Evolutionary conservation across 768 basidiomycete genomes (phyloP), one percentile per base, ranked within the genome.

Genomic region (Leccinum ochraceum): DNA sequence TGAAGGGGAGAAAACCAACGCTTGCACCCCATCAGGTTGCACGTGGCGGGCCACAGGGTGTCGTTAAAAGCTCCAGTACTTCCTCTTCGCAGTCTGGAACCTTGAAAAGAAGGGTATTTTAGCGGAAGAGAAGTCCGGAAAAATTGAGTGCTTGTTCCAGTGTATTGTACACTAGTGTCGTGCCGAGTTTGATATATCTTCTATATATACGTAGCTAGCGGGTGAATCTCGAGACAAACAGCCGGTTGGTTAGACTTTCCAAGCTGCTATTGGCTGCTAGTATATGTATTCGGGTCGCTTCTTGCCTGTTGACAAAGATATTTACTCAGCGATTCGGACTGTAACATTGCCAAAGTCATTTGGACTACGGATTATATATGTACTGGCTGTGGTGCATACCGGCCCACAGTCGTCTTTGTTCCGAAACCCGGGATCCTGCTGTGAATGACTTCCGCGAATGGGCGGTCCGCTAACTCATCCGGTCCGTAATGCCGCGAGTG

Each of bases 1-100:
- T 63, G 1, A 66, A 57, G 42, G 62, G 59, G 32, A 69, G 64
- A 48, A 69, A 63, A 54, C 26, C 59, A 34, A 56, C 22, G 2
- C 17, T 54, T 34, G 37, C 17, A 5, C 24, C 64, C 8, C 64
- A 63, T 56, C 71, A 64, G 28, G 42, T 37, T 42, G 10, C 26
- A 44, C 60, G 61, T 16, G 59, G 62, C 17, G 60, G 50, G 10
- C 30, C 59, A n/a, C 69, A 59, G 44, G 62, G 53, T 14, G 44
- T 64, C n/a, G 26, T 50, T 20, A 65, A 66, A 64, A 74, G 57
- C 28, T 61, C 67, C 20, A 71, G 62, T 26, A 60, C 73, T 48
- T 65, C 64, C 34, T 67, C 64, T 63, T 71, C 73, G 46, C 72
- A 65, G 63, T 67, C 68, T 57, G 70, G 63, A 37, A 71, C 66